These are phyloP conservation scores for Solanum arcanum DNA, from an alignment of 257 asterid genomes.

Conservation along the genomic window DNA sequence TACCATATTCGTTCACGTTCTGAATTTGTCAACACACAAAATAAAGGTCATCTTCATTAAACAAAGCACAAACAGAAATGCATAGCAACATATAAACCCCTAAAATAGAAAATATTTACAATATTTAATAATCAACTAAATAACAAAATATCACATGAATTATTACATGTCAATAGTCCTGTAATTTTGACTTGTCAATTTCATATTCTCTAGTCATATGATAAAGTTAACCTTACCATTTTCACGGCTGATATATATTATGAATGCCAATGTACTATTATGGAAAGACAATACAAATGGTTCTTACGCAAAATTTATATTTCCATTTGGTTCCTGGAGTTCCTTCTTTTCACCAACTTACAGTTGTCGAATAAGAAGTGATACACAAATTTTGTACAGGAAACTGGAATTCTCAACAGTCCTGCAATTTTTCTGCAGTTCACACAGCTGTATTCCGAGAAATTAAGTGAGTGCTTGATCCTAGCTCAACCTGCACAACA, in stretches of 20 bases:
- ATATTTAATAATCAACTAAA: not conserved
- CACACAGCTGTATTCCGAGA: not conserved
- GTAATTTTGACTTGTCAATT: not conserved
- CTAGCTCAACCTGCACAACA: constrained; percentile 18
- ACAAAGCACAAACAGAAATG: not conserved
- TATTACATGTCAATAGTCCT: not conserved
- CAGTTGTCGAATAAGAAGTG: not conserved
- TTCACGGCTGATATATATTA: not conserved
- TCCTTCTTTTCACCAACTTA: not conserved
- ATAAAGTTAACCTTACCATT: not conserved
- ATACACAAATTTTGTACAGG: not conserved
- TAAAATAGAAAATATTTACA: no score
- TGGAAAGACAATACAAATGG: not conserved
- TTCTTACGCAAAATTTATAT: not conserved
- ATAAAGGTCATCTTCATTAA: not conserved
- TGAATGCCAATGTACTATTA: not conserved
- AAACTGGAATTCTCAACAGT: not conserved
- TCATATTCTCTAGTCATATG: not conserved
- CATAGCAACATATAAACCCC: not conserved
- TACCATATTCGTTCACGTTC: not conserved
- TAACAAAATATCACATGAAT: not conserved
- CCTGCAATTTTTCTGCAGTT: not conserved
- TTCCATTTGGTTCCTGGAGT: not conserved
- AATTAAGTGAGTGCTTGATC: not conserved
- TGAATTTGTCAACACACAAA: not conserved